Evolutionary conservation across 2,329 filamentous ascomycete species (phyloP), one percentile per base, ranked within the genome.

Genomic region (Fusarium lateritium): DNA sequence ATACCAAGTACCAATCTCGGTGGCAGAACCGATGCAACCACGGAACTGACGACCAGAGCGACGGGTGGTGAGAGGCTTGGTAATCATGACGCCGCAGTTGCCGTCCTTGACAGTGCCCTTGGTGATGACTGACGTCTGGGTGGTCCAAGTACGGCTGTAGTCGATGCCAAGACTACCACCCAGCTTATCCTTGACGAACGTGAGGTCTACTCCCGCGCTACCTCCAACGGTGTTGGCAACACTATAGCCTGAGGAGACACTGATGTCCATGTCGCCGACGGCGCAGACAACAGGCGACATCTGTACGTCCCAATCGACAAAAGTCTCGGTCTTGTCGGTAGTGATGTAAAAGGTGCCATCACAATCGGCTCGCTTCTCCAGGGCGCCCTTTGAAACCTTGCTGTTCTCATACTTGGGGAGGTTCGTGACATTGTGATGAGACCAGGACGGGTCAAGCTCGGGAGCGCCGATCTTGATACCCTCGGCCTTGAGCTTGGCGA

Each of bases 281-380:
- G 53, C 65, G 11, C 64, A 60, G 22, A 68, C 49, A 1, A 68
- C 65, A 15, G 64, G 65, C 7, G 65, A 68, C 65, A 68, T 68
- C 4, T 68, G 64, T 15, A 68, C 55, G 36, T 68, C 65, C 65
- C 65, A 68, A 42, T 68, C 65, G 24, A 69, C 59, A 34, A 69
- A 69, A 5, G 54, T 62, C 24, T 69, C 1, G 0, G 19, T 7
- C 17, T 15, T 10, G 17, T 69, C 65, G 1, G 60, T 65, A 3
- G 68, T 22, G 46, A 53, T 50, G 0, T 63, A 24, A 1, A 33
- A 50, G 4, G 64, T 67, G 3, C 5, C 6, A 0, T 28, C 19
- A 6, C 64, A 67, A 5, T 17, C 34, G n/a, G 43, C 38, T 13
- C 63, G 56, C 2, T 43, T 39, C 4, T 38, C 39, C 0, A 66